A percentile compares a stretch with the other conserved stretches of the same genome.
phyloP scores from a whole-genome alignment of 148 eudicot genomes.

The Diospyros kaki region DNA sequence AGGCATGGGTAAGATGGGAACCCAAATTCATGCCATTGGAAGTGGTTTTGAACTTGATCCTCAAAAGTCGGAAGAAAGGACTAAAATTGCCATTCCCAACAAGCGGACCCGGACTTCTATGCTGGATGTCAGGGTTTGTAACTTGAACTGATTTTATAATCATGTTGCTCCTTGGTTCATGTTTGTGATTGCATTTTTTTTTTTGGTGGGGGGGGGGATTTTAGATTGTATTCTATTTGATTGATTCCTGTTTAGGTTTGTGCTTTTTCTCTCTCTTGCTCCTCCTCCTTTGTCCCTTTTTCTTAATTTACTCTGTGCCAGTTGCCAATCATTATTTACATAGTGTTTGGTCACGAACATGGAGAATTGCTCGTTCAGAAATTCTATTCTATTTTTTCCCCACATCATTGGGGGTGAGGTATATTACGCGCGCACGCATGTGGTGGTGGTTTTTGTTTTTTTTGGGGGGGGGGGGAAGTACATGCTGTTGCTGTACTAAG shows the following conservation, averaged over 20 bases:
- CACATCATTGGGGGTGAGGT: background rate
- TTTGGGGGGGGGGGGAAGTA: background rate
- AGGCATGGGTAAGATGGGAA: constrained; percentile 41
- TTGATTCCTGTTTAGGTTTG: background rate
- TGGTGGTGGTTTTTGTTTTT: too few relatives aligned
- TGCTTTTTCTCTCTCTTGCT: background rate
- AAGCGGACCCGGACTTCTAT: constrained; percentile 62
- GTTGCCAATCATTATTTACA: too few relatives aligned
- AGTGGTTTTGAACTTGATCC: constrained; percentile 42
- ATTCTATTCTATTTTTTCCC: background rate
- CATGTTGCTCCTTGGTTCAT: background rate
- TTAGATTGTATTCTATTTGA: background rate
- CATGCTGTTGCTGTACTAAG: background rate
- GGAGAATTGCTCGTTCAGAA: background rate
- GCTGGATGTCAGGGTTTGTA: constrained; percentile 55
- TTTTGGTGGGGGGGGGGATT: background rate
- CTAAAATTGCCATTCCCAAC: constrained; percentile 39
- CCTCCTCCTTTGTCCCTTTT: background rate
- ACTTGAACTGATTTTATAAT: constrained; percentile 5
- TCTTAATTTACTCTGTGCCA: background rate
- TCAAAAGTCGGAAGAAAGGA: constrained; percentile 49
- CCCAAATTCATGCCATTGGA: constrained; percentile 27
- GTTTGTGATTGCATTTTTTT: background rate
- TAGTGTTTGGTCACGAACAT: background rate
- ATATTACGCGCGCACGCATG: too few relatives aligned